Base-by-base conservation (phyloP, 768 basidiomycete species). In the Podaxis sp. region DNA sequence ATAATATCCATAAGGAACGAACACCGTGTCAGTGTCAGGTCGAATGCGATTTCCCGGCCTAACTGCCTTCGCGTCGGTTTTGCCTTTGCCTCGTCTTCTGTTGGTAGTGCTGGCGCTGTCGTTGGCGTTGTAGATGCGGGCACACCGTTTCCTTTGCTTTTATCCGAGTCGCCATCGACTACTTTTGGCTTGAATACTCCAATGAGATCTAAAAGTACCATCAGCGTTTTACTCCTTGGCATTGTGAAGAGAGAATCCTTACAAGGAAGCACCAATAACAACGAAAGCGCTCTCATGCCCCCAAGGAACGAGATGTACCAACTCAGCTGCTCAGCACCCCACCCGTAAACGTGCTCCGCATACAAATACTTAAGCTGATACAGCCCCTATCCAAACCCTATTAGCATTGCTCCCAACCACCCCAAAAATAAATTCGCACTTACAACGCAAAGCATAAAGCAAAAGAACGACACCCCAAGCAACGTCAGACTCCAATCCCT, bases 351-450 rank as follows among this genome's bases (percentile, higher is more conserved):
- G 68, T 92, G 89, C 57, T 79, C 84, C 2, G 89, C 91, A 69
- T 93, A 95, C 28, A 93, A 76, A 72, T 93, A 93, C 70, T 93
- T 95, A 72, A 93, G 77, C 70, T 90, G 89, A 73, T 84, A 87
- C 3, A 93, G 66, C n/a, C 92, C 92, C 83, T 89, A 59, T 3
- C 59, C 52, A 28, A 55, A 33, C 26, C 17, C 22, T 2, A 12
- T 57, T 19, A 59, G 38, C n/a, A 48, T 33, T 28, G 28, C 28
- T n/a, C n/a, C 19, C 12, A 49, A 19, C 49, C 13, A 17, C 38
- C 33, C 30, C 22, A 12, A 30, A 59, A 26, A 52, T 13, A 19
- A 39, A 24, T 12, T 48, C 13, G 19, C 12, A 77, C 87, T 73
- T 69, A 91, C 90, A 60, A 82, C 78, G n/a, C 91, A 82, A 58